Percentiles rank a stretch among this genome's conserved stretches.
Evolutionary conservation across 805 yeast species (phyloP).

Genomic region (Yamadazyma laniorum): DNA sequence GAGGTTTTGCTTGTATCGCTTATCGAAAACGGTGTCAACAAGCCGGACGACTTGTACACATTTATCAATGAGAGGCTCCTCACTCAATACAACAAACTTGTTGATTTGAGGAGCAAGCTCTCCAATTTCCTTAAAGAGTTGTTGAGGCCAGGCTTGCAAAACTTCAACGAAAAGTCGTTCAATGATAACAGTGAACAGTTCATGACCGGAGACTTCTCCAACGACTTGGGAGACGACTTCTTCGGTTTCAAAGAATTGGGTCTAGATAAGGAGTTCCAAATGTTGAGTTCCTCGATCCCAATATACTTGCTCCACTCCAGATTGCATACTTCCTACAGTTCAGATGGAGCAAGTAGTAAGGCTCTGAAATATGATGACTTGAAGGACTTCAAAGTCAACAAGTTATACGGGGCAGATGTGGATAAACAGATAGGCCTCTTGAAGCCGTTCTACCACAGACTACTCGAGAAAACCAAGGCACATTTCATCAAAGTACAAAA

Average conservation of each 20-base stretch:
- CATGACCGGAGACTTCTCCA: slow-evolving; percentile 90
- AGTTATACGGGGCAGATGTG: slow-evolving; percentile 52
- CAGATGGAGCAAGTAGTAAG: slow-evolving; percentile 43
- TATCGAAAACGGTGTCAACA: slow-evolving; percentile 81
- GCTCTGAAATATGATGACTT: slow-evolving; percentile 64
- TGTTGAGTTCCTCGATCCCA: slow-evolving; percentile 83
- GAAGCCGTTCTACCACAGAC: slow-evolving; percentile 48
- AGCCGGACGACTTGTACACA: slow-evolving; percentile 70
- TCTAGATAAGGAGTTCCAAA: slow-evolving; percentile 84
- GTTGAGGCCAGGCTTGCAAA: slow-evolving; percentile 76
- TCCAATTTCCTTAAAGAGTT: slow-evolving; percentile 73
- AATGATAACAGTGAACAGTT: slow-evolving; percentile 92
- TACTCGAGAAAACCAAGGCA: slow-evolving; percentile 44
- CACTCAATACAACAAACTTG: slow-evolving; percentile 66
- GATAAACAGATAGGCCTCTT: slow-evolving; percentile 56
- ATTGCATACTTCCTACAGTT: slow-evolving; percentile 56
- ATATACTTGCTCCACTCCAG: slow-evolving; percentile 81
- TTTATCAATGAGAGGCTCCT: slow-evolving; percentile 71
- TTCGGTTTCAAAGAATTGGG: slow-evolving; percentile 96
- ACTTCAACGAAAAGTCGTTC: slow-evolving; percentile 73
- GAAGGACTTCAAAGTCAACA: slow-evolving; percentile 51
- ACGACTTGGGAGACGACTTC: slow-evolving; percentile 93
- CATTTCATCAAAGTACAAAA: slow-evolving; percentile 39
- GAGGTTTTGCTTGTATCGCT: slow-evolving; percentile 62
- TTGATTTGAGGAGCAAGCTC: slow-evolving; percentile 65